phyloP scores from a whole-genome alignment of 345 rosid species.

The Bruguiera parviflora region DNA sequence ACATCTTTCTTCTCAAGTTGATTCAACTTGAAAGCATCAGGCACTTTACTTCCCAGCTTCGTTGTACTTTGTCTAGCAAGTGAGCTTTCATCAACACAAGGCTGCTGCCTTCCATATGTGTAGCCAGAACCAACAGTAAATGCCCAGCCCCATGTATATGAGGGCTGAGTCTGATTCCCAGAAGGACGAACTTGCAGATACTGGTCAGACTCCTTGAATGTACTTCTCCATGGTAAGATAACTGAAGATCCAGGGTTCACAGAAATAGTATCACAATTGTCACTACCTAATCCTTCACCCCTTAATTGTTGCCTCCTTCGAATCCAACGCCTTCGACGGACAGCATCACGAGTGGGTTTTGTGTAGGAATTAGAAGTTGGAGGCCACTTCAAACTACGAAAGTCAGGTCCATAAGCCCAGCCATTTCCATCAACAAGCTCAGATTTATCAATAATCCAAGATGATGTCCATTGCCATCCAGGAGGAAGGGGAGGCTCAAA shows the following conservation, averaged over 20 bases:
- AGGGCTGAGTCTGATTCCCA: slow-evolving; percentile 43
- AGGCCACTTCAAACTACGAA: slow-evolving; percentile 51
- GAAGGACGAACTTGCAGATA: slow-evolving; percentile 71
- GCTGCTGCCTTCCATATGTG: slow-evolving; percentile 59
- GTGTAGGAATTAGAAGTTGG: slow-evolving; percentile 32
- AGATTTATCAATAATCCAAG: slow-evolving; percentile 58
- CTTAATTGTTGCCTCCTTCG: slow-evolving; percentile 40
- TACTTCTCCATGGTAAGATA: slow-evolving; percentile 83
- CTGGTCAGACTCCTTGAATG: slow-evolving; percentile 58
- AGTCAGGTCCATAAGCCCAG: slow-evolving; percentile 63
- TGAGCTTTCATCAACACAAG: slow-evolving; percentile 62
- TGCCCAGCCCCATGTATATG: slow-evolving; percentile 68
- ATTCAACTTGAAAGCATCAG: slow-evolving; percentile 57
- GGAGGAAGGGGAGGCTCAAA: slow-evolving; percentile 51
- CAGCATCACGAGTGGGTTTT: slow-evolving; percentile 40
- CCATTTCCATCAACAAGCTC: slow-evolving; percentile 51
- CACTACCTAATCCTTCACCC: slow-evolving; percentile 19
- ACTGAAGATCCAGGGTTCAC: slow-evolving; percentile 66
- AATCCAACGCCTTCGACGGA: slow-evolving; percentile 62
- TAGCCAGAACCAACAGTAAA: slow-evolving; percentile 57
- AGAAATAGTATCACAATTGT: slow-evolving; percentile 28
- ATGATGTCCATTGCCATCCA: slow-evolving; percentile 61
- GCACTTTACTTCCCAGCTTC: slow-evolving; percentile 54
- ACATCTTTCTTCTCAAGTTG: slow-evolving; percentile 92
- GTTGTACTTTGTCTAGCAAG: slow-evolving; percentile 53